Conservation (phyloP, 2,329 filamentous ascomycete species). For the Exophiala phaeomuriformis region DNA sequence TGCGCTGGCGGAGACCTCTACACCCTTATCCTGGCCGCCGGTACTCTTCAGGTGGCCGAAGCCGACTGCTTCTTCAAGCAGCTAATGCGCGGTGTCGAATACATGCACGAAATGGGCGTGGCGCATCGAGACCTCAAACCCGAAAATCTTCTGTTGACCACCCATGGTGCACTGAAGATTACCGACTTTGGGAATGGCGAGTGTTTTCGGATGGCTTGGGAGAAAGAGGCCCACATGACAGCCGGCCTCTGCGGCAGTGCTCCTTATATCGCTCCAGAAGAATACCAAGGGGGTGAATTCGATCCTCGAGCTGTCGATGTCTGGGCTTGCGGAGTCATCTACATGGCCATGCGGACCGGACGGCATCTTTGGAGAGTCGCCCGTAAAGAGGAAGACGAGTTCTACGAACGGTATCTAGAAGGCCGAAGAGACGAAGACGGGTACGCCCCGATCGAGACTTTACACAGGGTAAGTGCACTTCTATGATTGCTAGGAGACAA, state of each 20-base stretch:
- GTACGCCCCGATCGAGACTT: slow-evolving; percentile 89
- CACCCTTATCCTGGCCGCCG: slow-evolving; percentile 81
- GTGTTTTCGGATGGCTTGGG: slow-evolving; percentile 99
- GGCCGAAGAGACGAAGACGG: slow-evolving; percentile 90
- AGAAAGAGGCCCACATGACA: slow-evolving; percentile 96
- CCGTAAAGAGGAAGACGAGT: slow-evolving; percentile 94
- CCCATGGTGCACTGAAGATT: slow-evolving; percentile 87
- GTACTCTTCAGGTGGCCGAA: slow-evolving; percentile 84
- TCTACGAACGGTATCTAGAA: slow-evolving; percentile 88
- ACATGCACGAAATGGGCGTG: slow-evolving; percentile 99
- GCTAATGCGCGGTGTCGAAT: slow-evolving; percentile 97
- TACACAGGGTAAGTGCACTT: slow-evolving; percentile 70
- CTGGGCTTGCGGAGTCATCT: slow-evolving; percentile 97
- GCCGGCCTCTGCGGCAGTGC: slow-evolving; percentile 93
- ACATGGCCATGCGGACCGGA: slow-evolving; percentile 98
- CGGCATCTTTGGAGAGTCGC: slow-evolving; percentile 95
- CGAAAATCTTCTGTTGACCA: slow-evolving; percentile 89
- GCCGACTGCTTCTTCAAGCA: slow-evolving; percentile 99
- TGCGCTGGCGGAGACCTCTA: slow-evolving; percentile 95
- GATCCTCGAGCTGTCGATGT: slow-evolving; percentile 96
- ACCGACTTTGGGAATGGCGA: slow-evolving; percentile 98
- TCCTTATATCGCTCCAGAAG: slow-evolving; percentile 94
- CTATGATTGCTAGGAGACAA: slow-evolving; percentile 3
- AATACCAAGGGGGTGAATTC: slow-evolving; percentile 92
- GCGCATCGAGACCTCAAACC: slow-evolving; percentile 95